Percentiles rank a stretch among this genome's conserved stretches.
phyloP scores from a whole-genome alignment of 2,329 filamentous ascomycete species.

The Paraconiothyrium sp. region DNA sequence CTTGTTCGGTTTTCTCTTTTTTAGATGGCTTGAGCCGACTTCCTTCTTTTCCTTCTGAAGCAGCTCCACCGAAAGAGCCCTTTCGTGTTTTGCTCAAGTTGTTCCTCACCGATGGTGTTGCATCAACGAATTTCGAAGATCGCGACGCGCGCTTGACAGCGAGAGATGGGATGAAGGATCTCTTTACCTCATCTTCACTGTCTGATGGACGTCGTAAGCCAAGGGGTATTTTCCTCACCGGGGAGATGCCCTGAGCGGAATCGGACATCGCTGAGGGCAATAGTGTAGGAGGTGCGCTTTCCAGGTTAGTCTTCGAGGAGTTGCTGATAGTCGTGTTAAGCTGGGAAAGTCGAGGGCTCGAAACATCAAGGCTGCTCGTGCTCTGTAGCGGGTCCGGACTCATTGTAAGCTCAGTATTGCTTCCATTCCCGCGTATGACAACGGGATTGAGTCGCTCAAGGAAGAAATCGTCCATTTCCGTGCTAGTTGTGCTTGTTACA shows the following conservation, averaged over 20 bases:
- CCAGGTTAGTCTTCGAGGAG: slow-evolving; percentile 28
- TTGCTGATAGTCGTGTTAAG: slow-evolving; percentile 33
- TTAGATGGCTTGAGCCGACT: slow-evolving; percentile 50
- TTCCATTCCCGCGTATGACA: slow-evolving; percentile 56
- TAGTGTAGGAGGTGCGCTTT: slow-evolving; percentile 37
- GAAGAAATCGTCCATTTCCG: slow-evolving; percentile 58
- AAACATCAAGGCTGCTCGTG: slow-evolving; percentile 46
- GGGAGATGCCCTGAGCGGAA: slow-evolving; percentile 41
- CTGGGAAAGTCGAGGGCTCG: slow-evolving; percentile 23
- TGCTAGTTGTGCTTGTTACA: slow-evolving; percentile 52
- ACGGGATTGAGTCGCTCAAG: slow-evolving; percentile 56
- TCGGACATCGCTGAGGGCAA: slow-evolving; percentile 52
- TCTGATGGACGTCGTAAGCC: slow-evolving; percentile 44
- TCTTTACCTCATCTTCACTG: slow-evolving; percentile 48
- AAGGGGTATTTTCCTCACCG: slow-evolving; percentile 40
- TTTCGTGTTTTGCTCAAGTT: slow-evolving; percentile 34
- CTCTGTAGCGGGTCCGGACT: slow-evolving; percentile 50
- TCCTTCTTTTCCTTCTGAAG: slow-evolving; percentile 48
- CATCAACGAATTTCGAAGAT: slow-evolving; percentile 36
- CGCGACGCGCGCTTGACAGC: slow-evolving; percentile 40
- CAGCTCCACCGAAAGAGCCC: slow-evolving; percentile 32
- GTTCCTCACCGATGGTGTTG: slow-evolving; percentile 24
- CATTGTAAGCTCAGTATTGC: slow-evolving; percentile 46
- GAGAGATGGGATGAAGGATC: slow-evolving; percentile 44
- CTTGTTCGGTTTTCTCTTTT: slow-evolving; percentile 39